Evolutionary conservation across 768 basidiomycete species (phyloP).

Genomic region (Auriscalpium microsporum): DNA sequence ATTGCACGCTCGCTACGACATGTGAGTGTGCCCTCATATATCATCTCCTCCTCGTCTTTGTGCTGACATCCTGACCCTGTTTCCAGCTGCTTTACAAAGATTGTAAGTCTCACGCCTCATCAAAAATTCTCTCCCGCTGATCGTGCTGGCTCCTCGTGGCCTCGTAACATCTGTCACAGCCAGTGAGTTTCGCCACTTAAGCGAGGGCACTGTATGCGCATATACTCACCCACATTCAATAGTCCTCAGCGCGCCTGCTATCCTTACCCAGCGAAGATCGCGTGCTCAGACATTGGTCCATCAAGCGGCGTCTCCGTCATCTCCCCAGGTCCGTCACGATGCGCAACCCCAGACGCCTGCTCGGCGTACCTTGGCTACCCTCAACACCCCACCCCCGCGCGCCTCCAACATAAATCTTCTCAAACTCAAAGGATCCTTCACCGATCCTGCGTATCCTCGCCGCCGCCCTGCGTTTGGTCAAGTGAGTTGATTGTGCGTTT

Average conservation of each 20-base stretch:
- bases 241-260: slow-evolving; percentile 15
- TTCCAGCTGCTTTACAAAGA: background rate
- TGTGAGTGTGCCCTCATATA: background rate
- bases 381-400: slow-evolving; percentile 65
- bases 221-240: background rate
- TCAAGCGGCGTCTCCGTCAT: slow-evolving; percentile 20
- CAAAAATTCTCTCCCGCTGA: slow-evolving; percentile 24
- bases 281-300: slow-evolving; percentile 20
- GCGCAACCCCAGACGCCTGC: slow-evolving; percentile 23
- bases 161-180: slow-evolving; percentile 3
- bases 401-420: slow-evolving; percentile 43
- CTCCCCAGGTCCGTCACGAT: slow-evolving; percentile 3
- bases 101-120: slow-evolving; percentile 14
- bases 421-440: slow-evolving; percentile 61
- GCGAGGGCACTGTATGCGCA: background rate
- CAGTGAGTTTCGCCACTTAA: background rate
- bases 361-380: slow-evolving; percentile 28
- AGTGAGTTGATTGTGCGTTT: slow-evolving; percentile 22
- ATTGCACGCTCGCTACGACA: background rate
- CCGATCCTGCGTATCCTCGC: slow-evolving; percentile 55
- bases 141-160: slow-evolving; percentile 15
- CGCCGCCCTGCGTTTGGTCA: slow-evolving; percentile 33
- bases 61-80: background rate
- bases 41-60: background rate
- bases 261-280: slow-evolving; percentile 15